A percentile compares a stretch with the other conserved stretches of the same genome.
phyloP scores from a whole-genome alignment of 2,329 filamentous ascomycete species.

The Raffaelea arxii region DNA sequence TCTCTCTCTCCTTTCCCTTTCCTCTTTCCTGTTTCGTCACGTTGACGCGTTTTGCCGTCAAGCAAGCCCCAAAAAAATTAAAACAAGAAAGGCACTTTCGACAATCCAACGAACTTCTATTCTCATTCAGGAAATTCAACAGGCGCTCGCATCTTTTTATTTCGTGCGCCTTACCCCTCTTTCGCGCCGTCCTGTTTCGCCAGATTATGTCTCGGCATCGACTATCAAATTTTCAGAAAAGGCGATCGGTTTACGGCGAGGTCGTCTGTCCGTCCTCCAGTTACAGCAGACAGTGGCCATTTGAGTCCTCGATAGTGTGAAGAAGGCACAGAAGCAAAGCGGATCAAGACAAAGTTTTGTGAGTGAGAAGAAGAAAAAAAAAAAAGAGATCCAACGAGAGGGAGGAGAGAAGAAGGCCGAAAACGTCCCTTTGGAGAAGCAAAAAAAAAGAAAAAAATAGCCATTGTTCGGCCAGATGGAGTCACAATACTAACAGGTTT shows the following conservation, averaged over 20 bases:
- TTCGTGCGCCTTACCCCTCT: background rate
- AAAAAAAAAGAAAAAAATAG: background rate
- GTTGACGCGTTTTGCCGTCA: background rate
- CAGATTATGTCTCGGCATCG: conserved; percentile 10
- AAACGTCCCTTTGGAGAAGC: too few relatives aligned
- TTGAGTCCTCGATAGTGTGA: conserved; percentile 3
- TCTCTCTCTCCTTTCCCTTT: background rate
- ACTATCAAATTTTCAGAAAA: conserved; percentile 1
- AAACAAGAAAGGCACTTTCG: too few relatives aligned
- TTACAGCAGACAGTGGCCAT: background rate
- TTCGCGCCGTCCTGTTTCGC: background rate
- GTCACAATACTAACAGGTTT: too few relatives aligned
- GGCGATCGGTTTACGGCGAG: conserved; percentile 6
- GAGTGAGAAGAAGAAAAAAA: background rate
- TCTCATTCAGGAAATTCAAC: too few relatives aligned
- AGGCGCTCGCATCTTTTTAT: conserved; percentile 1
- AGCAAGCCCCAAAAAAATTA: background rate
- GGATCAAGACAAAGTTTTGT: too few relatives aligned
- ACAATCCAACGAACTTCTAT: too few relatives aligned
- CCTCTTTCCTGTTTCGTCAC: background rate
- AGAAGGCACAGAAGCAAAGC: background rate
- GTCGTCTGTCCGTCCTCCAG: background rate
- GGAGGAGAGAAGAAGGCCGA: too few relatives aligned
- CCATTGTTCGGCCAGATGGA: too few relatives aligned
- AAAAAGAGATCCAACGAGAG: background rate